Conservation (phyloP, 768 basidiomycete genomes). For the Ramaria rubella region DNA sequence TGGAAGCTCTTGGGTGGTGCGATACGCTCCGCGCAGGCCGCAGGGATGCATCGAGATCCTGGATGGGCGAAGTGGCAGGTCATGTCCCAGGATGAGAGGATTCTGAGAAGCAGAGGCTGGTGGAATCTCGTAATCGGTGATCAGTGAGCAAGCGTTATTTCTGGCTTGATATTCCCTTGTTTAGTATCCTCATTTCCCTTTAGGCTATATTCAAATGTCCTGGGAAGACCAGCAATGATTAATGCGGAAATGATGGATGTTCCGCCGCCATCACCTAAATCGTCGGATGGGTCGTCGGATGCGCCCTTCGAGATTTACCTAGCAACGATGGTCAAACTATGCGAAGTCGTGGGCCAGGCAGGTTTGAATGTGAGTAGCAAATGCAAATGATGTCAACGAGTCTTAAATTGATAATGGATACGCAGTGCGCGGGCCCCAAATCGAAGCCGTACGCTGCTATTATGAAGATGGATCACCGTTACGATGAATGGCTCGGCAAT, state of each 20-base stretch:
- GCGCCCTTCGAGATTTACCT: slow-evolving; percentile 31
- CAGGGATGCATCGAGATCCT: slow-evolving; percentile 25
- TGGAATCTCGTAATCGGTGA: slow-evolving; percentile 20
- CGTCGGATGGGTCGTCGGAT: slow-evolving; percentile 29
- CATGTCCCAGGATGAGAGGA: slow-evolving; percentile 21
- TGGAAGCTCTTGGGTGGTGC: slow-evolving; percentile 23
- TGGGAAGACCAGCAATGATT: slow-evolving; percentile 41
- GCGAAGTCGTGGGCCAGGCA: slow-evolving; percentile 35
- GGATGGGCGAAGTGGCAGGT: slow-evolving; percentile 22
- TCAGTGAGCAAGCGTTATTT: slow-evolving; percentile 15
- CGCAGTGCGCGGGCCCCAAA: slow-evolving; percentile 18
- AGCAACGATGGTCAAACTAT: slow-evolving; percentile 31
- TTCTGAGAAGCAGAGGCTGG: slow-evolving; percentile 20
- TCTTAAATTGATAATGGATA: background rate
- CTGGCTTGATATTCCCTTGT: background rate
- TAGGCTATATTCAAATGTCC: slow-evolving; percentile 38
- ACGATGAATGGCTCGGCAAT: slow-evolving; percentile 38
- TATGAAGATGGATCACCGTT: slow-evolving; percentile 37
- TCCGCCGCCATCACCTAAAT: slow-evolving; percentile 23
- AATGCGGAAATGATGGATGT: slow-evolving; percentile 33
- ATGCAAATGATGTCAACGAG: background rate
- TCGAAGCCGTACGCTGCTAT: slow-evolving; percentile 29
- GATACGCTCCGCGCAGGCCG: slow-evolving; percentile 20
- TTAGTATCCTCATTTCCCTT: slow-evolving; percentile 12
- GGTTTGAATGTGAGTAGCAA: slow-evolving; percentile 34